Evolutionary conservation across 108 stramenopile genomes (phyloP), one percentile per base, ranked within the genome.

Genomic region (Cylindrotheca closterium): DNA sequence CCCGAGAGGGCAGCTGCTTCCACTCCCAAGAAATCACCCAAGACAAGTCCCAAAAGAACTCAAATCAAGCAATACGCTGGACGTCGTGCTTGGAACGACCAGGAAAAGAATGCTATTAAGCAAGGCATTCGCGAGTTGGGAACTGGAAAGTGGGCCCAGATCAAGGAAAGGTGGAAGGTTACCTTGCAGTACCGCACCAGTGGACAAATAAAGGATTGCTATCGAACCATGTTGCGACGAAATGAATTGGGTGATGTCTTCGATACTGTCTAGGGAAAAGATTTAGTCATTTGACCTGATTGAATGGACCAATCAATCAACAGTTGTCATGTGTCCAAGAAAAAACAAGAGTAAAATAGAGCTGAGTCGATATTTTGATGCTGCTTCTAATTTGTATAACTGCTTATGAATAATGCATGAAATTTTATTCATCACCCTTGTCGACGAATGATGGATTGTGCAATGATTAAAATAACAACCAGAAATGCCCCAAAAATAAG

Each of bases 161-260:
- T 91, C 67, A 91, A 91, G 73, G 49, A 66, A 15, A 23, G 69
- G 1, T 84, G 77, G 46, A 55, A 58, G 8, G 59, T 80, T 2
- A 60, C 80, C 34, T 71, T 91, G 23, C 70, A 64, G 32, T 58
- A 85, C 47, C 74, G 89, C 29, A 71, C 70, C 12, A 61, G 70
- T 29, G 82, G 83, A 12, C 81, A 87, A 55, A 83, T 91, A 71
- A 91, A 91, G 75, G 88, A 90, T 57, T 74, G 82, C 37, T 81
- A 62, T 55, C 79, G 88, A 47, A 90, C 76, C 26, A 65, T 90
- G 79, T 60, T 55, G 31, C 77, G 70, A 12, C 46, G 51, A 54
- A 71, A 68, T 18, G 76, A 78, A 50, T 29, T 55, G 37, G 37
- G 15, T 42, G n/a, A n/a, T n/a, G n/a, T n/a, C n/a, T n/a, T n/a